Conservation (phyloP, 2,329 filamentous ascomycete genomes). For the Geosmithia putterillii region DNA sequence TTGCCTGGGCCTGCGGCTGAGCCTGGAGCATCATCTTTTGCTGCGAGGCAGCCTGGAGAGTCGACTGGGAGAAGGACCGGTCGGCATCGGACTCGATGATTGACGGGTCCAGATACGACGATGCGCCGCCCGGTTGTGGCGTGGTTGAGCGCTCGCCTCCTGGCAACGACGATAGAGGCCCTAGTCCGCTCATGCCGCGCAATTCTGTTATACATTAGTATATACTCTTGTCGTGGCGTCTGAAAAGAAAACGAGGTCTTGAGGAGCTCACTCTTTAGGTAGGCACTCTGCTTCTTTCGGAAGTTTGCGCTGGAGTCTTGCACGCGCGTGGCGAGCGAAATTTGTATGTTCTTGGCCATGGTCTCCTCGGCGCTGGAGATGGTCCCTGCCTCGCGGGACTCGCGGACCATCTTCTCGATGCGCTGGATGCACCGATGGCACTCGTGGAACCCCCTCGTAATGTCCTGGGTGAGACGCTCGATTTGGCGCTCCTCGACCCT, state of each 20-base stretch:
- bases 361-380: slow-evolving; percentile 78
- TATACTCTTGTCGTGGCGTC: too few species aligned
- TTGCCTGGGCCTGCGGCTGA: too few species aligned
- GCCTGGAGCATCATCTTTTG: slow-evolving; percentile 44
- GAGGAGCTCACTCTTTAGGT: slow-evolving; percentile 65
- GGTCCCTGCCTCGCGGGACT: slow-evolving; percentile 59
- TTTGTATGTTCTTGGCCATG: slow-evolving; percentile 94
- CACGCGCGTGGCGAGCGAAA: slow-evolving; percentile 74
- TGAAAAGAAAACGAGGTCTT: not conserved
- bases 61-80: slow-evolving; percentile 80
- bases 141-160: slow-evolving; percentile 36
- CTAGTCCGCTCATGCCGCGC: slow-evolving; percentile 48
- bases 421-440: slow-evolving; percentile 83
- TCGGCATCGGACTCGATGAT: slow-evolving; percentile 90
- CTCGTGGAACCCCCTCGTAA: slow-evolving; percentile 78
- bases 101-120: slow-evolving; percentile 67
- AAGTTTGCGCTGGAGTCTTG: slow-evolving; percentile 88
- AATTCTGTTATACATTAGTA: slow-evolving; percentile 44
- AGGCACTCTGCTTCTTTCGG: slow-evolving; percentile 93
- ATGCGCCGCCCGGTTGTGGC: slow-evolving; percentile 26
- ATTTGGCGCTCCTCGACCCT: slow-evolving; percentile 80
- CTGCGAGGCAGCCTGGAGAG: slow-evolving; percentile 67
- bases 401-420: slow-evolving; percentile 76
- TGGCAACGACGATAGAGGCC: slow-evolving; percentile 27
- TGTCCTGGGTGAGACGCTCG: slow-evolving; percentile 77